Percentiles rank a stretch among this genome's conserved stretches.
Evolutionary conservation across 1,284 basidiomycete genomes (phyloP).

Genomic region (Rugosomyces carneus): DNA sequence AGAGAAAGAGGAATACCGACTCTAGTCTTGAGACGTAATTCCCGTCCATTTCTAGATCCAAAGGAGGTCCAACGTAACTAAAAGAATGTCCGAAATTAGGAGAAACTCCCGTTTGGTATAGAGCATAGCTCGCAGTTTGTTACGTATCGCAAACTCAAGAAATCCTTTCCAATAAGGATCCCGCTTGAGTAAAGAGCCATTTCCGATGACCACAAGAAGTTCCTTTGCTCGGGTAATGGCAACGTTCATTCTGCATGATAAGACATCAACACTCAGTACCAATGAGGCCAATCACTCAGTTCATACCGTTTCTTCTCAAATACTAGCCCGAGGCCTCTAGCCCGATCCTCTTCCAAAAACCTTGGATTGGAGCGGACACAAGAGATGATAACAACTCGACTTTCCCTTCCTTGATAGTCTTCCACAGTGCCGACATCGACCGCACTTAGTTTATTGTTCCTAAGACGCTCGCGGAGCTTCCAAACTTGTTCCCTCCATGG

Average conservation of each 20-base stretch:
- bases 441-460: conserved; percentile 31
- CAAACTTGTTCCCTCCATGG: conserved; percentile 44
- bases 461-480: conserved; percentile 36
- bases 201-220: conserved; percentile 39
- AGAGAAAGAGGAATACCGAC: conserved; percentile 20
- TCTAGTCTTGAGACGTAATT: conserved; percentile 41
- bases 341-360: conserved; percentile 38
- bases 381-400: conserved; percentile 39
- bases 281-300: background rate
- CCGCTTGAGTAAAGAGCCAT: conserved; percentile 30
- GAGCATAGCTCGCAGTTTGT: conserved; percentile 26
- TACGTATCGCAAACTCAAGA: conserved; percentile 36
- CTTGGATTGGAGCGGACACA: conserved; percentile 37
- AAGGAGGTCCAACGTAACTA: conserved; percentile 32
- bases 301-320: conserved; percentile 38
- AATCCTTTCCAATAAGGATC: conserved; percentile 45
- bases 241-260: conserved; percentile 37
- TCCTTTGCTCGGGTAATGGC: conserved; percentile 43
- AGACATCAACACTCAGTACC: background rate
- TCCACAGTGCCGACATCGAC: conserved; percentile 45
- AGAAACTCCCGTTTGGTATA: conserved; percentile 31
- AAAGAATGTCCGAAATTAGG: conserved; percentile 13
- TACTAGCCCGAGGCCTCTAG: conserved; percentile 36
- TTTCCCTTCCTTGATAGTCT: conserved; percentile 43
- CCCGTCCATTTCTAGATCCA: conserved; percentile 36